A percentile compares a stretch with the other conserved stretches of the same genome.
Evolutionary conservation across 2,329 filamentous ascomycete genomes (phyloP).

Genomic region (Claviceps pazoutovae): DNA sequence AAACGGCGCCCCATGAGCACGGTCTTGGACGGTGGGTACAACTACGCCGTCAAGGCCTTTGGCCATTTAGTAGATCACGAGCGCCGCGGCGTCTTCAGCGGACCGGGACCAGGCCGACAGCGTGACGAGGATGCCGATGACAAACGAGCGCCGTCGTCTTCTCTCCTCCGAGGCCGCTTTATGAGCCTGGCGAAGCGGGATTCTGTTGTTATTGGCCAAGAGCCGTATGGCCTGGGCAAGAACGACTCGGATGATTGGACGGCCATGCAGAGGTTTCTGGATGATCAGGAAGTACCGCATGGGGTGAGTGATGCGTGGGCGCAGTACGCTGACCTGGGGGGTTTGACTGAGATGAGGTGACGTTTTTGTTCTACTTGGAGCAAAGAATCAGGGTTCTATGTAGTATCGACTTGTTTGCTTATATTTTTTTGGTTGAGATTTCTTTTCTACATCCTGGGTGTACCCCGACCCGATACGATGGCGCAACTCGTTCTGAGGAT

Average conservation of each 20-base stretch:
- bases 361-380: not conserved
- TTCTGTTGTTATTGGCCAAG: conserved; percentile 2
- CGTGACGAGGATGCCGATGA: conserved; percentile 11
- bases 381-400: not conserved
- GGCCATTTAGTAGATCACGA: conserved; percentile 13
- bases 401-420: not conserved
- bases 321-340: conserved; percentile 32
- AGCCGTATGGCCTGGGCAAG: conserved; percentile 13
- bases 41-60: conserved; percentile 12
- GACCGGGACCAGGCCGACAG: conserved; percentile 9
- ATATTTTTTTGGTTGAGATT: not conserved
- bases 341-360: conserved; percentile 26
- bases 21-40: conserved; percentile 15
- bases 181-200: conserved; percentile 7
- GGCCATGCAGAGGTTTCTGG: conserved; percentile 23
- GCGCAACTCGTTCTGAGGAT: too few species aligned
- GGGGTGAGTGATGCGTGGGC: conserved; percentile 26
- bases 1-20: conserved; percentile 16
- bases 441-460: too few species aligned
- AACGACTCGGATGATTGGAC: conserved; percentile 22
- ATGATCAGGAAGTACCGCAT: conserved; percentile 12
- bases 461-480: too few species aligned
- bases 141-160: conserved; percentile 10
- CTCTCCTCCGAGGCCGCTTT: conserved; percentile 8
- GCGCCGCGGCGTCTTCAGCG: conserved; percentile 7